Base-by-base conservation (phyloP, 192 early-diverging fungal genomes). In the Jimgerdemannia lactiflua region DNA sequence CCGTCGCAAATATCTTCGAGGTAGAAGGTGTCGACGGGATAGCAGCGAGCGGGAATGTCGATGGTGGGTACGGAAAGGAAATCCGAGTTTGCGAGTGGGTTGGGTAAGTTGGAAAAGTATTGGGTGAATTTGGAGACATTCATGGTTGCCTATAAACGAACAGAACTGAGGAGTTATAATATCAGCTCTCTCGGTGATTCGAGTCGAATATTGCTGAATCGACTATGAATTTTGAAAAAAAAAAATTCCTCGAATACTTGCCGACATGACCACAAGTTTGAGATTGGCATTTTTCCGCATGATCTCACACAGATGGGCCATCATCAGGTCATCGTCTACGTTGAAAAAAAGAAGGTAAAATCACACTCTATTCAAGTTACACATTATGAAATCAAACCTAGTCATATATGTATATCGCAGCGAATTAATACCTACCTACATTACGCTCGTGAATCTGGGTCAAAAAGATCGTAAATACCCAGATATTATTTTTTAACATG, bases 221-320 rank as follows among this genome's bases (percentile, higher is more conserved):
- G 29, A 29, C 29, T 29, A 29, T 29, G 29, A 29, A 29, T 29
- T 29, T 29, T 0, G 29, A 29, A 29, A 29, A 29, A 29, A 29
- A 29, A 29, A 1, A 0, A 29, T 29, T 29, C 18, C 18, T 17
- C 44, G 11, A 17, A 19, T n/a, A 78, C 77, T 72, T 42, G 72
- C 78, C 59, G 78, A 79, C 78, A 79, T 79, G 69, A 79, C 72
- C 18, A 79, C 71, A 39, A 79, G 64, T 70, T 79, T 79, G 20
- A 79, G 72, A 39, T 41, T 43, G 43, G 67, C 14, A 69, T 79
- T 79, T 41, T 42, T 49, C 44, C 39, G 63, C 43, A 79, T 20
- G 9, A 78, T 72, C 39, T n/a, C 6, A 42, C 75, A 69, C 63
- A 79, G 43, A 72, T 79, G 76, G 3, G 74, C 70, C 71, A 77